Evolutionary conservation across 768 basidiomycete species (phyloP), one percentile per base, ranked within the genome.

Genomic region (Mycena chlorophos): DNA sequence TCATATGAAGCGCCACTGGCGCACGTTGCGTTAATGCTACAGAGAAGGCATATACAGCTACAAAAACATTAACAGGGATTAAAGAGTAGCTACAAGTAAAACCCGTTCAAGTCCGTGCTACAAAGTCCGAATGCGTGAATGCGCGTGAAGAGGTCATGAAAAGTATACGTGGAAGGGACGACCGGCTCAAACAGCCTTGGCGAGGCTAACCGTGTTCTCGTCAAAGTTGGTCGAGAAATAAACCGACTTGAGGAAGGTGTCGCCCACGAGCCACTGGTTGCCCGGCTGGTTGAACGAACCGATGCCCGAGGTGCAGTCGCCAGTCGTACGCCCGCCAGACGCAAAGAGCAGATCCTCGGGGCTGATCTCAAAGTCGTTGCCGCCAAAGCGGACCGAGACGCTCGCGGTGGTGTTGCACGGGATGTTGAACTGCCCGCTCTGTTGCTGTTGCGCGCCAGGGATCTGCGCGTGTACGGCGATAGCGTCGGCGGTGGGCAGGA

Each of bases 221-320:
- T 57, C 67, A n/a, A 58, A 69, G 54, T 77, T 65, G 39, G 71
- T 74, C 52, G 71, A 71, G 51, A 75, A 69, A 52, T 76, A 76
- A 27, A 75, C 73, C 38, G 73, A 71, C 60, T 75, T 77, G 55
- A 77, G 60, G 62, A 77, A 77, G 17, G 71, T 69, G 52, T 74
- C 73, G 6, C 75, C 75, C 14, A 76, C 65, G n/a, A 60, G 51
- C 31, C 48, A 60, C 28, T 46, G 25, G 10, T 40, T 34, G 13
- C 23, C 45, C n/a, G n/a, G n/a, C n/a, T n/a, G n/a, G 25, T 37
- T 17, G 43, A 46, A 51, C 19, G 53, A 12, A 22, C 51, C 49
- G 23, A 61, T 61, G 10, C 60, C 60, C 1, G 60, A 61, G 4
- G 45, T 49, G 40, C 60, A 61, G 26, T 54, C 39, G n/a, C 60